Evolutionary conservation across 148 eudicot genomes (phyloP).

Genomic region (Mesembryanthemum crystallinum): DNA sequence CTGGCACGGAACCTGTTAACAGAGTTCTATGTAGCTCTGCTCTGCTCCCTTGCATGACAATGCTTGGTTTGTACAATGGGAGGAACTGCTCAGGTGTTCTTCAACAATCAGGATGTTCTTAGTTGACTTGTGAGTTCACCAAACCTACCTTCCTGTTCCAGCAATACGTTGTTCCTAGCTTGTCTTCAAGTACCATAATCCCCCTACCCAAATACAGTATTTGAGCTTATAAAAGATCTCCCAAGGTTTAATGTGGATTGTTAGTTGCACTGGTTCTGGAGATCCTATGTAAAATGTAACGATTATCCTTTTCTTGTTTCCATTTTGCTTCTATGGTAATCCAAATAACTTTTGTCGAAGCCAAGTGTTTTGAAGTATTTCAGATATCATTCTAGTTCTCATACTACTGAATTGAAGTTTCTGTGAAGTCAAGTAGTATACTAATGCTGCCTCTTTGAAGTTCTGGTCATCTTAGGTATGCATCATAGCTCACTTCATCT

Average conservation of each 20-base stretch:
- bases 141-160: background rate
- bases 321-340: background rate
- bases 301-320: background rate
- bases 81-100: conserved; percentile 12
- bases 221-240: conserved; percentile 6
- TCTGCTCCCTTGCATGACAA: too few relatives aligned
- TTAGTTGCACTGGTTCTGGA: background rate
- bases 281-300: conserved; percentile 4
- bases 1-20: too few relatives aligned
- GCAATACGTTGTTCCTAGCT: background rate
- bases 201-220: background rate
- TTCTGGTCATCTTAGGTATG: too few relatives aligned
- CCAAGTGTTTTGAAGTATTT: background rate
- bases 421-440: too few relatives aligned
- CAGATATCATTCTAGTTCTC: background rate
- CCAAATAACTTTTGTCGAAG: background rate
- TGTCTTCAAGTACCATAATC: background rate
- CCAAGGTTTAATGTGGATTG: background rate
- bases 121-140: conserved; percentile 2
- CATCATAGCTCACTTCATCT: too few relatives aligned
- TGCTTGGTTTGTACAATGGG: background rate
- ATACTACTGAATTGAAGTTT: background rate
- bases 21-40: too few relatives aligned
- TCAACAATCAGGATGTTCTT: background rate
- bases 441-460: too few relatives aligned